Percentiles rank a stretch among this genome's conserved stretches.
Evolutionary conservation across 31 red algal species (phyloP).

Genomic region (Asparagopsis taxiformis): DNA sequence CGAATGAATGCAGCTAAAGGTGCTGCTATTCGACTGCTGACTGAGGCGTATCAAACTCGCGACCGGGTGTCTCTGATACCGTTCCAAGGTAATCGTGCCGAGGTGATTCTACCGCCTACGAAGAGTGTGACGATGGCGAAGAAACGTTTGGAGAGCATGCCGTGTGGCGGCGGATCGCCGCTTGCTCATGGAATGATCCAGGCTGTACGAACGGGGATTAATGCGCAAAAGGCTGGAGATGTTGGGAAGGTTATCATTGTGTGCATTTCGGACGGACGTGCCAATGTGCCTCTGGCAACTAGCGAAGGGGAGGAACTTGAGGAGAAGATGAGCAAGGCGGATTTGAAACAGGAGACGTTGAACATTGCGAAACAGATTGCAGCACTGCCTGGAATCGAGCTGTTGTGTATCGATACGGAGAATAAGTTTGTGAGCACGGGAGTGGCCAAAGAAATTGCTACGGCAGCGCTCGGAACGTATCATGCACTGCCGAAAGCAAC

Average conservation of each 20-base stretch:
- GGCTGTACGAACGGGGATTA: conserved; percentile 70
- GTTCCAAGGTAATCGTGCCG: conserved; percentile 89
- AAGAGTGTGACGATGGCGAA: conserved; percentile 94
- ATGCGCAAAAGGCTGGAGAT: conserved; percentile 88
- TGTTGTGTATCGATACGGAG: conserved; percentile 96
- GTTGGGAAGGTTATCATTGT: conserved; percentile 91
- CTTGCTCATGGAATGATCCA: conserved; percentile 87
- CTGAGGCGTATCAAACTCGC: conserved; percentile 92
- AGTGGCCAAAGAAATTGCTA: conserved; percentile 90
- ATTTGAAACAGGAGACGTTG: conserved; percentile 91
- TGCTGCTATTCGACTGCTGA: conserved; percentile 86
- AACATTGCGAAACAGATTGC: conserved; percentile 81
- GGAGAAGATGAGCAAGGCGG: conserved; percentile 88
- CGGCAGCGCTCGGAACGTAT: conserved; percentile 78
- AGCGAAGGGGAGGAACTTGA: conserved; percentile 70
- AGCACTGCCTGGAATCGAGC: conserved; percentile 54
- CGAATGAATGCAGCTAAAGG: conserved; percentile 98
- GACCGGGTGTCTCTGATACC: conserved; percentile 93
- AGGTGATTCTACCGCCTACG: conserved; percentile 94
- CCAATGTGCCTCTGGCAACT: conserved; percentile 85
- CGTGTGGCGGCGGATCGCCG: conserved; percentile 95
- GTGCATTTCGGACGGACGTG: conserved; percentile 91
- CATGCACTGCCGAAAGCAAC: conserved; percentile 92
- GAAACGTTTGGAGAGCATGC: conserved; percentile 92
- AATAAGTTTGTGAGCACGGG: conserved; percentile 98